Percentiles rank a stretch among this genome's conserved stretches.
These are phyloP conservation scores for Ceratocystis lukuohia DNA, from an alignment of 2,329 filamentous ascomycete species.

Conservation along the genomic window DNA sequence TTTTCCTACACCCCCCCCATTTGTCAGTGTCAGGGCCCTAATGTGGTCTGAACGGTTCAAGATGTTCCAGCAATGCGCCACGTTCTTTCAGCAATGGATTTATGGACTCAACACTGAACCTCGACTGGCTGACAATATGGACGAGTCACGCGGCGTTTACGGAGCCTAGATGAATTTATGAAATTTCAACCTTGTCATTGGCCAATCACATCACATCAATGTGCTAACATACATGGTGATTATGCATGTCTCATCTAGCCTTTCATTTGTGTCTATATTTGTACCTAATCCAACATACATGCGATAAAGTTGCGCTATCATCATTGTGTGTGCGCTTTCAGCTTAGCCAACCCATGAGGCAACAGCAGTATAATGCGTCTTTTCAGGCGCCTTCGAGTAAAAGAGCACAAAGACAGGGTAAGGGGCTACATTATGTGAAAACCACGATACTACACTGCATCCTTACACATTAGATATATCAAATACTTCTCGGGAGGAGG, in stretches of 20 bases:
- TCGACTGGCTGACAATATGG: neutral
- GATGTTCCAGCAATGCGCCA: neutral
- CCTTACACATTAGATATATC: neutral
- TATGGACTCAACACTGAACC: too few species aligned
- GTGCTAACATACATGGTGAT: neutral
- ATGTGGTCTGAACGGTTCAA: neutral
- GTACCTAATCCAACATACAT: neutral
- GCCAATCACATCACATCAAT: neutral
- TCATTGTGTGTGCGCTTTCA: neutral
- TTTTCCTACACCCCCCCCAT: neutral
- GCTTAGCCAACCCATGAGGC: neutral
- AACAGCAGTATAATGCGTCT: neutral
- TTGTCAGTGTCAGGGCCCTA: neutral
- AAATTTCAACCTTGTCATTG: neutral
- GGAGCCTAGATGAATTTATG: slow-evolving; percentile 5
- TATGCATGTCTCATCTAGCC: neutral
- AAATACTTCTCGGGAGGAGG: neutral
- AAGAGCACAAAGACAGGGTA: neutral
- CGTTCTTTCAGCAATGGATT: neutral
- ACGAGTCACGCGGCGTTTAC: neutral
- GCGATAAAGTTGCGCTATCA: neutral
- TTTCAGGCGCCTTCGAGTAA: neutral
- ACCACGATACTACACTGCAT: neutral
- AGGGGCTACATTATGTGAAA: neutral
- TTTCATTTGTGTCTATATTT: neutral